phyloP scores from a whole-genome alignment of 2,329 filamentous ascomycete genomes.

The Cercospora zeina region DNA sequence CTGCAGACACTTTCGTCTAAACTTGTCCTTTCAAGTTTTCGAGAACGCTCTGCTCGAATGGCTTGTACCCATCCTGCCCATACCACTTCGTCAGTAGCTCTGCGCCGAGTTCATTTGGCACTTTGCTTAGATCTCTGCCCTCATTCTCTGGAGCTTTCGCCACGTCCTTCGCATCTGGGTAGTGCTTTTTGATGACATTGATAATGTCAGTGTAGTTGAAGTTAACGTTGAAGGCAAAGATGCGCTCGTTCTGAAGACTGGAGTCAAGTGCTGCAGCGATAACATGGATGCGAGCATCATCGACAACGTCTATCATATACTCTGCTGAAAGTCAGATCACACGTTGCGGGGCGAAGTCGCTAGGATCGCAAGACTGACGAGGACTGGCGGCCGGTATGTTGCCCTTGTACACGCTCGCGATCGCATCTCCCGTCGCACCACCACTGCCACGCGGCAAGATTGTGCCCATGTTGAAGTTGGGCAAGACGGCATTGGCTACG shows the following conservation, averaged over 20 bases:
- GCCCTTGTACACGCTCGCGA: slow-evolving; percentile 29
- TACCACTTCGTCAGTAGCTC: slow-evolving; percentile 37
- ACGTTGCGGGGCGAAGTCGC: neutral
- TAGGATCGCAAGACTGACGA: slow-evolving; percentile 22
- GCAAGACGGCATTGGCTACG: slow-evolving; percentile 45
- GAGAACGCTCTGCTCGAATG: slow-evolving; percentile 33
- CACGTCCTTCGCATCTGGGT: slow-evolving; percentile 42
- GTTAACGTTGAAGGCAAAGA: slow-evolving; percentile 56
- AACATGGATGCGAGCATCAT: slow-evolving; percentile 55
- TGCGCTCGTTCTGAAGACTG: slow-evolving; percentile 50
- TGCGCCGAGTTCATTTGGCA: slow-evolving; percentile 36
- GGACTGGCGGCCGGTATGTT: slow-evolving; percentile 19
- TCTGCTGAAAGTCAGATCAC: slow-evolving; percentile 27
- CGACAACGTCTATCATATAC: slow-evolving; percentile 51
- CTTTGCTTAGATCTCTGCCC: slow-evolving; percentile 31
- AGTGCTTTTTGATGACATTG: slow-evolving; percentile 41
- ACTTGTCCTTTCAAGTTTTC: slow-evolving; percentile 30
- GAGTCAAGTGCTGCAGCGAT: slow-evolving; percentile 51
- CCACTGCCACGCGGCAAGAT: slow-evolving; percentile 22
- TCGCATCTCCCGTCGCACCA: slow-evolving; percentile 24
- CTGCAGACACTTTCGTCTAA: neutral
- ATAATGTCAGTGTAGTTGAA: slow-evolving; percentile 52
- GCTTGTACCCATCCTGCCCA: slow-evolving; percentile 33
- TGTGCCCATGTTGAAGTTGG: slow-evolving; percentile 34
- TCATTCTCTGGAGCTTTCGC: slow-evolving; percentile 25